Evolutionary conservation across 2,329 filamentous ascomycete species (phyloP), one percentile per base, ranked within the genome.

Genomic region (Aspergillus sclerotialis): DNA sequence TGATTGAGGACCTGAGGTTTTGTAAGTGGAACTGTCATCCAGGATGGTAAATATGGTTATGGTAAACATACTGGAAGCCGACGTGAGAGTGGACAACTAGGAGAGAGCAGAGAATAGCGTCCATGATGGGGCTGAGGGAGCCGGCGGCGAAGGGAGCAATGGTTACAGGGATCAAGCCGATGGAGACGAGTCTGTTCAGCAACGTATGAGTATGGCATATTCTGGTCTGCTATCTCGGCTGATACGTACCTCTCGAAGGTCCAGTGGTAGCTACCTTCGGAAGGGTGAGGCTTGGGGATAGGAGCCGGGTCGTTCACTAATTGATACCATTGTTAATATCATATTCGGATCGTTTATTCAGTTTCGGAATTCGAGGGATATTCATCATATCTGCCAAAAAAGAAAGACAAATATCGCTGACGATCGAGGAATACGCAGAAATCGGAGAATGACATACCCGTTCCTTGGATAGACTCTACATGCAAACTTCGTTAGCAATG

Each of bases 241-340:
- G n/a, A 16, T 23, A 52, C 52, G 37, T 58, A 78, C 75, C 79
- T 72, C 74, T 98, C 92, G 56, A 94, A 94, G 40, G 84, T 85
- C 92, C 92, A 98, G 76, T 98, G 92, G 73, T 96, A 98, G 65
- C 84, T 93, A 52, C 92, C 92, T 69, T 98, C 86, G 36, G 79
- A 71, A 27, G 90, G 80, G 50, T 75, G 78, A 34, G 85, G 67
- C 14, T 76, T 60, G 29, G 88, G 89, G 15, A 94, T 65, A 25
- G 77, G 78, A 19, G 77, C 84, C 36, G 92, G 78, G 56, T 96
- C 89, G 68, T 98, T 98, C 59, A 89, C 87, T 83, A 37, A 7
- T 3, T 18, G 10, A 24, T 14, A 23, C 30, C 15, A 13, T 7
- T 21, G 30, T 32, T 21, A 32, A 23, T 24, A 13, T n/a, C n/a